These are phyloP conservation scores for Yarrowia sp. DNA, from an alignment of 805 yeast genomes.

Conservation along the genomic window DNA sequence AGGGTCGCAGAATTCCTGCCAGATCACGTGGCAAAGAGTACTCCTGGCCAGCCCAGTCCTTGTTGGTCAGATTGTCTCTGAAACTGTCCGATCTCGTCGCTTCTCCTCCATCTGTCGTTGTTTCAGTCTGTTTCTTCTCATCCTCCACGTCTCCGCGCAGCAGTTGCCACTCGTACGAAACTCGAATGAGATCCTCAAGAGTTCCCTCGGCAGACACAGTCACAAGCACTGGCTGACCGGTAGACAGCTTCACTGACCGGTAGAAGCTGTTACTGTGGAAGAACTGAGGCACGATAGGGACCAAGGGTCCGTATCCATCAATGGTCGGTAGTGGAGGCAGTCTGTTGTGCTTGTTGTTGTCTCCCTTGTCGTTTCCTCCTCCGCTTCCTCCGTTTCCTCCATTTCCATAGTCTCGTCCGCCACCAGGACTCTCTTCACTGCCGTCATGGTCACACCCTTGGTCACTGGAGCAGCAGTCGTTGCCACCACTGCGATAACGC, in stretches of 20 bases:
- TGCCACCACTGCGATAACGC: slow-evolving; percentile 25
- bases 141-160: slow-evolving; percentile 22
- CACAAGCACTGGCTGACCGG: slow-evolving; percentile 43
- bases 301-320: slow-evolving; percentile 42
- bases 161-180: slow-evolving; percentile 43
- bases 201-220: slow-evolving; percentile 43
- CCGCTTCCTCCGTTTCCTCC: not conserved
- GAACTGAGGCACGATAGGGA: slow-evolving; percentile 43
- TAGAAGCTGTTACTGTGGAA: slow-evolving; percentile 43
- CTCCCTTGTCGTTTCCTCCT: not conserved
- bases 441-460: slow-evolving; percentile 20
- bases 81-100: slow-evolving; percentile 15
- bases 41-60: slow-evolving; percentile 34
- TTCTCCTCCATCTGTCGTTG: slow-evolving; percentile 16
- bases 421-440: slow-evolving; percentile 16
- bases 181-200: slow-evolving; percentile 44
- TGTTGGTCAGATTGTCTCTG: slow-evolving; percentile 21
- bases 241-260: slow-evolving; percentile 40
- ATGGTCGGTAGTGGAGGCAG: slow-evolving; percentile 40
- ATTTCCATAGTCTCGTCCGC: not conserved
- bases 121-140: not conserved
- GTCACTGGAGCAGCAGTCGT: slow-evolving; percentile 17
- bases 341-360: not conserved
- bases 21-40: slow-evolving; percentile 31
- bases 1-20: slow-evolving; percentile 43